These are phyloP conservation scores for Hypoxylon perforatum DNA, from an alignment of 495 filamentous ascomycete genomes.

Conservation along the genomic window DNA sequence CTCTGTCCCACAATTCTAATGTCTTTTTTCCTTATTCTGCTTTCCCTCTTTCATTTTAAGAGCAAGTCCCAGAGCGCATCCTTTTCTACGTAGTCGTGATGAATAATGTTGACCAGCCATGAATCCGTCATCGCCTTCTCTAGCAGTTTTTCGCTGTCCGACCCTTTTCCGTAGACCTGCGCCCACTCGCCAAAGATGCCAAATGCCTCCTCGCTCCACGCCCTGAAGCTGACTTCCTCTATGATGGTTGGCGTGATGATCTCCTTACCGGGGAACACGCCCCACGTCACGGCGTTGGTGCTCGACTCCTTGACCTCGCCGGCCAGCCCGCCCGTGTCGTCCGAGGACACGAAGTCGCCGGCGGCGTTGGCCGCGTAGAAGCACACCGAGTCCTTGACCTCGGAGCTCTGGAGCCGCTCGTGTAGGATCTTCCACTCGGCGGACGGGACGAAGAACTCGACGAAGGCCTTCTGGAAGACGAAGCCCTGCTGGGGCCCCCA, in stretches of 20 bases:
- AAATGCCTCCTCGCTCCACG: constrained; percentile 97
- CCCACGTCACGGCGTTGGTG: constrained; percentile 97
- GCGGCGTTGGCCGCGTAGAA: constrained; percentile 84
- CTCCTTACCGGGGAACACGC: constrained; percentile 94
- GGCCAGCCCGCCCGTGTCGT: constrained; percentile 45
- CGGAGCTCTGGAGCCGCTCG: constrained; percentile 65
- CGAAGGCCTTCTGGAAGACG: constrained; percentile 98
- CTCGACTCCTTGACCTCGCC: constrained; percentile 52
- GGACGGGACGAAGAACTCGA: constrained; percentile 88
- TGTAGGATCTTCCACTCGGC: constrained; percentile 75
- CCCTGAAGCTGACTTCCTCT: constrained; percentile 92
- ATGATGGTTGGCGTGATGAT: constrained; percentile 98
- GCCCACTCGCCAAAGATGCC: constrained; percentile 96
- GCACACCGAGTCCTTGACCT: constrained; percentile 71
- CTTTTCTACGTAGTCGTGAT: constrained; percentile 79
- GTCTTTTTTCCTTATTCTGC: too few species aligned
- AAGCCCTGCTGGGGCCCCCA: constrained; percentile 95
- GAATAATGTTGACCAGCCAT: constrained; percentile 93
- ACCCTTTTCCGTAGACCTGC: constrained; percentile 77
- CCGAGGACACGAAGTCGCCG: constrained; percentile 77
- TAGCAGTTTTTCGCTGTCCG: constrained; percentile 73
- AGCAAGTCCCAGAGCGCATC: constrained; percentile 73
- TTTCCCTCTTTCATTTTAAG: constrained; percentile 35
- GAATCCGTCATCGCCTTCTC: constrained; percentile 71
- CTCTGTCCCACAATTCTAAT: constrained; percentile 6